Conservation (phyloP, 2,329 filamentous ascomycete species). For the Fusarium newnesense region DNA sequence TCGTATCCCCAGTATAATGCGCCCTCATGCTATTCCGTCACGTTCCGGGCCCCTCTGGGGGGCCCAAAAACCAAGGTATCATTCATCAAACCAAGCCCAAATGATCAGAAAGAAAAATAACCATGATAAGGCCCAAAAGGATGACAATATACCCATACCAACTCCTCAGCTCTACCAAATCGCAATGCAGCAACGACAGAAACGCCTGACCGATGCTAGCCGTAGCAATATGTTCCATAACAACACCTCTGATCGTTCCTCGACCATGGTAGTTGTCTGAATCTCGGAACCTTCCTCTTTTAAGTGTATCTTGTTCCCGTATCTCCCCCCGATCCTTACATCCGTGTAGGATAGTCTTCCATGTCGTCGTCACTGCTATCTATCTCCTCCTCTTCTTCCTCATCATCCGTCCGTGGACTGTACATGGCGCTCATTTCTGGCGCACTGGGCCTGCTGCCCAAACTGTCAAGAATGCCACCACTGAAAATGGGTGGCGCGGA, state of each 20-base stretch:
- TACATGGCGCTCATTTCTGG: constrained; percentile 62
- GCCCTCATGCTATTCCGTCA: constrained; percentile 29
- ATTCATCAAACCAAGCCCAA: constrained; percentile 37
- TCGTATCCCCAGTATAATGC: constrained; percentile 19
- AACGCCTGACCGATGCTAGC: constrained; percentile 45
- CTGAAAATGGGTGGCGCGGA: constrained; percentile 47
- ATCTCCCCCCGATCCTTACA: constrained; percentile 6
- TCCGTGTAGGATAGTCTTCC: constrained; percentile 56
- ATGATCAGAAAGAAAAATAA: constrained; percentile 29
- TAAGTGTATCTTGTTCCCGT: background rate
- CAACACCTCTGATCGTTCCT: constrained; percentile 2
- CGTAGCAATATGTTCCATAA: constrained; percentile 26
- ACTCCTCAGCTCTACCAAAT: constrained; percentile 44
- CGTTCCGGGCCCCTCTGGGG: constrained; percentile 42
- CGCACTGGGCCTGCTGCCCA: constrained; percentile 56
- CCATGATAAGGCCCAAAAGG: constrained; percentile 32
- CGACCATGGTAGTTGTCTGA: background rate
- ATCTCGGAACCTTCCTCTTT: background rate
- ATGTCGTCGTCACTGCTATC: constrained; percentile 68
- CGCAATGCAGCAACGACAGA: constrained; percentile 42
- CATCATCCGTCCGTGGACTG: constrained; percentile 61
- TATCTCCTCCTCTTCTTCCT: constrained; percentile 51
- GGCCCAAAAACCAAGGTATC: constrained; percentile 38
- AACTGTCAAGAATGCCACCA: constrained; percentile 51
- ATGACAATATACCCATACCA: constrained; percentile 37